A percentile compares a stretch with the other conserved stretches of the same genome.
These are phyloP conservation scores for Haplosporangium sp. DNA, from an alignment of 371 early-diverging fungal genomes.

Conservation along the genomic window DNA sequence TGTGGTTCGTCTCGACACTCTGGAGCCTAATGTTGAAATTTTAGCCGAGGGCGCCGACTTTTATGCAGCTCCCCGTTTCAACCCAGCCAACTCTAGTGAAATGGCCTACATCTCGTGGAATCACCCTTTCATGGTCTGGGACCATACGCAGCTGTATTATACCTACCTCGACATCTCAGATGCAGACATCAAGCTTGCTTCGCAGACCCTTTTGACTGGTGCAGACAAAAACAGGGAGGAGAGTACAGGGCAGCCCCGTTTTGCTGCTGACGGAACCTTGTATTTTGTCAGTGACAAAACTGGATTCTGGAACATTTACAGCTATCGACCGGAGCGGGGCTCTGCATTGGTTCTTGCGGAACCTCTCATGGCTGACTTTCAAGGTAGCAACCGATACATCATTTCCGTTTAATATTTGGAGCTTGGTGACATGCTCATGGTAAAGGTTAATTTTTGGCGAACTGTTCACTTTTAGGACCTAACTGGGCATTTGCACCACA, in stretches of 20 bases:
- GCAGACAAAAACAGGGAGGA: constrained; percentile 56
- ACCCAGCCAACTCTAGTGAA: constrained; percentile 46
- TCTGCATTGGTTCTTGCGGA: constrained; percentile 58
- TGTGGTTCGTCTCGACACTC: constrained; percentile 58
- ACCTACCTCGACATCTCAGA: constrained; percentile 51
- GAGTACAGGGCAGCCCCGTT: constrained; percentile 63
- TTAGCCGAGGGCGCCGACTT: constrained; percentile 72
- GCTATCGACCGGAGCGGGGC: constrained; percentile 49
- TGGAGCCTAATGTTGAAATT: constrained; percentile 57
- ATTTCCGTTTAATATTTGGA: neutral
- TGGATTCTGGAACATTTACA: constrained; percentile 80
- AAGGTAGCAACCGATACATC: constrained; percentile 31
- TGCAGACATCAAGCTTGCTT: constrained; percentile 26
- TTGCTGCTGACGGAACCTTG: constrained; percentile 65
- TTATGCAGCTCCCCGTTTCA: constrained; percentile 70
- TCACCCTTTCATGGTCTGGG: constrained; percentile 87
- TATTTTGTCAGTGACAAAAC: constrained; percentile 76
- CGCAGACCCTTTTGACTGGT: constrained; percentile 58
- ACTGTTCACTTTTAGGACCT: constrained; percentile 39
- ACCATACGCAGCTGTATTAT: constrained; percentile 69
- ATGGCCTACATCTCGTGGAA: constrained; percentile 76
- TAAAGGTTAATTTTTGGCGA: neutral
- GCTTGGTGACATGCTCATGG: too few species aligned
- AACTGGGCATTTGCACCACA: constrained; percentile 35
- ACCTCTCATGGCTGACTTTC: constrained; percentile 69